These are phyloP conservation scores for Tetrapisispora phaffii DNA, from an alignment of 805 yeast species.

Conservation along the genomic window DNA sequence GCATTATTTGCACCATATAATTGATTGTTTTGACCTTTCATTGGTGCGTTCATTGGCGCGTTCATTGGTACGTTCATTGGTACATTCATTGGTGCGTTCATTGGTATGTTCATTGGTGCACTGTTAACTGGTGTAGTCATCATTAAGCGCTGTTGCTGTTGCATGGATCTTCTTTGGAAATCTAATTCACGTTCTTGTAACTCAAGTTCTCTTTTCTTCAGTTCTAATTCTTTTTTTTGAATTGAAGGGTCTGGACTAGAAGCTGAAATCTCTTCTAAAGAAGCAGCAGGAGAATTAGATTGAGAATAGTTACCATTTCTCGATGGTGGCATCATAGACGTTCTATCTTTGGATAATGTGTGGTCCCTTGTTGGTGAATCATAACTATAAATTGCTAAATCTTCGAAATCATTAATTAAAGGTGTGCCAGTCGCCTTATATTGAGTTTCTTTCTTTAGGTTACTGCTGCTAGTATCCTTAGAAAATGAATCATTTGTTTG, in stretches of 20 bases:
- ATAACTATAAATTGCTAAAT: conserved; percentile 24
- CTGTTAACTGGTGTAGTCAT: background rate
- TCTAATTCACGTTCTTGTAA: conserved; percentile 29
- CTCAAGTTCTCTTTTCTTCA: conserved; percentile 27
- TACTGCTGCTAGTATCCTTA: background rate
- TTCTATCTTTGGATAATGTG: background rate
- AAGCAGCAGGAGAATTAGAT: conserved; percentile 12
- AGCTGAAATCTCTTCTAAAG: conserved; percentile 3
- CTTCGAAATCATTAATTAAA: conserved; percentile 25
- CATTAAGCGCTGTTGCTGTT: conserved; percentile 11
- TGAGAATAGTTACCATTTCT: background rate
- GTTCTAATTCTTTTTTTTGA: conserved; percentile 26
- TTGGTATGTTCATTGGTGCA: conserved; percentile 1
- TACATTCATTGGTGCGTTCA: background rate
- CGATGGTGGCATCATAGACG: background rate
- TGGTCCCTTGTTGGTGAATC: conserved; percentile 16
- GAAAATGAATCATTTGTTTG: background rate
- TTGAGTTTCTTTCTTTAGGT: conserved; percentile 2
- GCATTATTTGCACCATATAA: background rate
- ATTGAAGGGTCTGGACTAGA: conserved; percentile 9
- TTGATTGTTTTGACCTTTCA: conserved; percentile 1
- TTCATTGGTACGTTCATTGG: conserved; percentile 5
- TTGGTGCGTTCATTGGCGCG: background rate
- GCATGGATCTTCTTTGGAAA: conserved; percentile 23
- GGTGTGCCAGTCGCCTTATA: conserved; percentile 26